phyloP scores from a whole-genome alignment of 1,139 yeast species.

The Candida sp. region DNA sequence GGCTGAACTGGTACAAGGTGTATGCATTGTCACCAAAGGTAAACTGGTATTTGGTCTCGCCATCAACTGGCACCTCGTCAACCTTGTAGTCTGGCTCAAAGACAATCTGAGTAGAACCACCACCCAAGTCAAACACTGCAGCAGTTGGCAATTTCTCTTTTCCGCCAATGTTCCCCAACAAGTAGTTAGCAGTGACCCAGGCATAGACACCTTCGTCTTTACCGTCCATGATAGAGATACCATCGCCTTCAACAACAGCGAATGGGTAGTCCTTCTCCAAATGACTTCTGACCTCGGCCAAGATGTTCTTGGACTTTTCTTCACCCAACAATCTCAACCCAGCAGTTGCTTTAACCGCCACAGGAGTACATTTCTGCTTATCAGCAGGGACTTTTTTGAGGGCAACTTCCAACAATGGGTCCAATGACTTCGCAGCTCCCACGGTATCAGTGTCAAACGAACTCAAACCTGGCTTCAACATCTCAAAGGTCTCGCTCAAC shows the following conservation, averaged over 20 bases:
- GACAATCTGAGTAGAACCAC: constrained; percentile 98
- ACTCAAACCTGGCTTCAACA: constrained; percentile 93
- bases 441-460: constrained; percentile 78
- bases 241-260: constrained; percentile 85
- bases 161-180: constrained; percentile 90
- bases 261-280: constrained; percentile 85
- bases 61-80: constrained; percentile 66
- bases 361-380: constrained; percentile 81
- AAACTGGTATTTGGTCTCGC: constrained; percentile 86
- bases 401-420: constrained; percentile 78
- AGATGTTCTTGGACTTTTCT: constrained; percentile 68
- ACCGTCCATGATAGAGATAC: constrained; percentile 94
- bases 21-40: constrained; percentile 83
- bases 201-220: constrained; percentile 99
- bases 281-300: constrained; percentile 76
- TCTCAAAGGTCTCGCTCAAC: constrained; percentile 78
- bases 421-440: constrained; percentile 90
- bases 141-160: constrained; percentile 79
- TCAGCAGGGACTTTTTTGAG: constrained; percentile 74
- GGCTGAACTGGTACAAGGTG: constrained; percentile 91
- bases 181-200: constrained; percentile 95
- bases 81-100: constrained; percentile 82
- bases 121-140: constrained; percentile 97
- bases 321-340: constrained; percentile 90
- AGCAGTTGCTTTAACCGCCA: constrained; percentile 98